Conservation (phyloP, 1,284 basidiomycete species). For the Veloporphyrellus conicus region DNA sequence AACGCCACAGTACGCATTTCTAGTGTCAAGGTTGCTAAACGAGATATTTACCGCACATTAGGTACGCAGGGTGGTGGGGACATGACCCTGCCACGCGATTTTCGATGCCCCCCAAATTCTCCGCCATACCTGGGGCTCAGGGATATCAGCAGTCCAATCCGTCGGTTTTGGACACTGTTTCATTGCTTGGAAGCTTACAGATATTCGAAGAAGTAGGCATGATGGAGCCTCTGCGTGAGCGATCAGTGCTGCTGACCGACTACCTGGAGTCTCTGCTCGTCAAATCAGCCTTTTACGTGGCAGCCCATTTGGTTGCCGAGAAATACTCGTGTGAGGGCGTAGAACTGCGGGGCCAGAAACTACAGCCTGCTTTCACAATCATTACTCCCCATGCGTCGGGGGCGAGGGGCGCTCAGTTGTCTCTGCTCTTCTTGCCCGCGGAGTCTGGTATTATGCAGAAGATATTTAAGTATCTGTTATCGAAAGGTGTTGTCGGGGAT, state of each 20-base stretch:
- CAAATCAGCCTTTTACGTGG: conserved; percentile 60
- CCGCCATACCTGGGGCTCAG: conserved; percentile 83
- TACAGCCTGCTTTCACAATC: conserved; percentile 68
- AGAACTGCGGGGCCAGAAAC: conserved; percentile 12
- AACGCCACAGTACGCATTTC: conserved; percentile 50
- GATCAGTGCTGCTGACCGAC: conserved; percentile 68
- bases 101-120: conserved; percentile 82
- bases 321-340: conserved; percentile 29
- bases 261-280: conserved; percentile 65
- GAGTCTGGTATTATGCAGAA: conserved; percentile 66
- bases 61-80: conserved; percentile 97
- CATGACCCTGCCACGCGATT: conserved; percentile 87
- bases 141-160: conserved; percentile 97
- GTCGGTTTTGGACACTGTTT: conserved; percentile 72
- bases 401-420: conserved; percentile 80
- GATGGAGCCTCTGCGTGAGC: conserved; percentile 63
- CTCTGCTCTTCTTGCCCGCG: conserved; percentile 70
- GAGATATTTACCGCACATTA: conserved; percentile 30
- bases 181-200: conserved; percentile 77
- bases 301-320: conserved; percentile 38
- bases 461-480: conserved; percentile 59
- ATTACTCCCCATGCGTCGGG: conserved; percentile 73
- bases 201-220: conserved; percentile 77
- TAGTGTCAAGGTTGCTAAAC: conserved; percentile 11
- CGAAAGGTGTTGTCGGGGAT: conserved; percentile 81